Evolutionary conservation across 345 rosid species (phyloP), one percentile per base, ranked within the genome.

Genomic region (Heritiera littoralis): DNA sequence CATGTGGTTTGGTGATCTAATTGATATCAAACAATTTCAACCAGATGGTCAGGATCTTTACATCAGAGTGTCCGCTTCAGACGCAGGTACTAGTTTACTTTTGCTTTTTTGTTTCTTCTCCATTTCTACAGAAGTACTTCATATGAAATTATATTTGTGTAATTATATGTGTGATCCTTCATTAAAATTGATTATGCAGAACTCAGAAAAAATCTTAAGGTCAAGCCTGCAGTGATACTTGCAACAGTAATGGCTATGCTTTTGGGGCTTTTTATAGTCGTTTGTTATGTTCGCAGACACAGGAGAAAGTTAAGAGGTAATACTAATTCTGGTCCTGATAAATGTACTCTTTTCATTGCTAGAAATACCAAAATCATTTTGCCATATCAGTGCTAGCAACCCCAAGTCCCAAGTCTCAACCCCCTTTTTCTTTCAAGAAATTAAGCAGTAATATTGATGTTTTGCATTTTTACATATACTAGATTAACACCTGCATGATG

Each of bases 1-100:
- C 11, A 59, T 80, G 38, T 80, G 79, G 83, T 75, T 80, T 28
- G 41, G 51, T 11, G 70, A 80, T 2, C 51, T 80, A 48, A 68
- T 41, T 43, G 72, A 68, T 68, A n/a, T 68, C 13, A 68, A 11
- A 43, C 30, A 41, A 48, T 18, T 6, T n/a, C 14, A 17, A 7
- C 23, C 23, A 17, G 17, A 46, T 51, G 60, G 60, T 13, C n/a
- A 49, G 20, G 60, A 30, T 30, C 71, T 68, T 58, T 74, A 66
- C 32, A 14, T 76, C 61, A 46, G 84, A 70, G 66, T 76, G 71
- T 2, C 74, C 28, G 74, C 74, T 9, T 70, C 74, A 20, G 58
- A 70, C 7, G 43, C 15, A 70, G 74, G 74, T 70, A 70, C 12
- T 1, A 6, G 18, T 20, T 70, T 3, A 23, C 18, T 52, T 52